Conservation (phyloP, 805 yeast genomes). For the Ogataea degrootiae region DNA sequence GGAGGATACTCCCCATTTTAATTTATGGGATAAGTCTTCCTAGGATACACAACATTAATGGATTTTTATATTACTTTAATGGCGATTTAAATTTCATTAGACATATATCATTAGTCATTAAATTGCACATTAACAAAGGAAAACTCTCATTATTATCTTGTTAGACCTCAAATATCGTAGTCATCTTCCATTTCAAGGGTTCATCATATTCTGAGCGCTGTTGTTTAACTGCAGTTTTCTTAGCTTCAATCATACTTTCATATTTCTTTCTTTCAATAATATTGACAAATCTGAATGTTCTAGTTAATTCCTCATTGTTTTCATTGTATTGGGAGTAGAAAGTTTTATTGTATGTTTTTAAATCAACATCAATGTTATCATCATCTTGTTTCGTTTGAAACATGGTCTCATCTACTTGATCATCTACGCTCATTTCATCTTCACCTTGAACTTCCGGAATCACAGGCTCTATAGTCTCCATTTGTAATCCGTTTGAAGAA, state of each 20-base stretch:
- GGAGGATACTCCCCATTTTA: too few relatives aligned
- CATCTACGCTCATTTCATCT: not conserved
- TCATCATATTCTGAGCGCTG: conserved; percentile 2
- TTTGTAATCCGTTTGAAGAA: too few relatives aligned
- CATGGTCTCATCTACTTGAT: not conserved
- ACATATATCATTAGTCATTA: too few relatives aligned
- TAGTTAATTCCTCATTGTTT: conserved; percentile 22
- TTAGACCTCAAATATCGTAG: conserved; percentile 11
- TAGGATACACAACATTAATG: too few relatives aligned
- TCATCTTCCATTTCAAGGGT: conserved; percentile 27
- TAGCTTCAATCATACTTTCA: conserved; percentile 8
- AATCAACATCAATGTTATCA: conserved; percentile 13
- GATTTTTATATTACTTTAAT: too few relatives aligned
- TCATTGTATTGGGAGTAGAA: conserved; percentile 25
- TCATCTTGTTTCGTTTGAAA: not conserved
- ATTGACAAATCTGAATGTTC: conserved; percentile 27
- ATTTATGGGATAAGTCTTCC: too few relatives aligned
- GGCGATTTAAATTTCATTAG: too few relatives aligned
- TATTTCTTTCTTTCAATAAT: conserved; percentile 23
- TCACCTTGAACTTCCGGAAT: not conserved
- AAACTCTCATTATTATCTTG: too few relatives aligned
- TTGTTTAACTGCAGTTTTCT: not conserved
- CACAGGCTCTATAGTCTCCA: too few relatives aligned
- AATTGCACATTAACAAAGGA: too few relatives aligned
- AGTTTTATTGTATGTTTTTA: conserved; percentile 22